Conservation (phyloP, 2,329 filamentous ascomycete genomes). For the Scedosporium minutisporum region DNA sequence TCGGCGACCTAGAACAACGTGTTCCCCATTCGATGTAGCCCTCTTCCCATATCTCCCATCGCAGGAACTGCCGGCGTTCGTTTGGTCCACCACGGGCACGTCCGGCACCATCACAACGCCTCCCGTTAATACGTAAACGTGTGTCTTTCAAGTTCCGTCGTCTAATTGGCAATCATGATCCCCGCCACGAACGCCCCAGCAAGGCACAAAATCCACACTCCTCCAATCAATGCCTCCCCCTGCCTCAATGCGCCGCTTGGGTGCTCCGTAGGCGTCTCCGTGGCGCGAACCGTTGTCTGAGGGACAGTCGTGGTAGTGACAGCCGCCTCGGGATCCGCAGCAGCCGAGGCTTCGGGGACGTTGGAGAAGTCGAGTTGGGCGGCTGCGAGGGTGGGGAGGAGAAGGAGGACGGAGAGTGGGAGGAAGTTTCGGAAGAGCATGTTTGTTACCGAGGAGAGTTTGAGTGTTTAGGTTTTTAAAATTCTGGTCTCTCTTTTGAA, state of each 20-base stretch:
- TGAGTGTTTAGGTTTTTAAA: too few species aligned
- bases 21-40: too few species aligned
- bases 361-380: slow-evolving; percentile 14
- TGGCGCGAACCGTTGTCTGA: not conserved
- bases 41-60: too few species aligned
- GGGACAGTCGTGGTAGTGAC: not conserved
- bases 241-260: not conserved
- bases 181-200: not conserved
- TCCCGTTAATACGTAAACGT: too few species aligned
- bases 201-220: not conserved
- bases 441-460: not conserved
- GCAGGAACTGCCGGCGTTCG: too few species aligned
- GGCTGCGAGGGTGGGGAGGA: not conserved
- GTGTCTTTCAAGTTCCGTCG: too few species aligned
- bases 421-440: not conserved
- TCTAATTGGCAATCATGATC: not conserved
- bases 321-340: not conserved
- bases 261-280: not conserved
- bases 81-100: too few species aligned
- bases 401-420: not conserved
- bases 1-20: too few species aligned
- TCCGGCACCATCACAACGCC: too few species aligned
- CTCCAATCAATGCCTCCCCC: not conserved
- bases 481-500: too few species aligned
- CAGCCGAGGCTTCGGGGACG: slow-evolving; percentile 14